phyloP scores from a whole-genome alignment of 768 basidiomycete genomes.

The Agaricus blazei region DNA sequence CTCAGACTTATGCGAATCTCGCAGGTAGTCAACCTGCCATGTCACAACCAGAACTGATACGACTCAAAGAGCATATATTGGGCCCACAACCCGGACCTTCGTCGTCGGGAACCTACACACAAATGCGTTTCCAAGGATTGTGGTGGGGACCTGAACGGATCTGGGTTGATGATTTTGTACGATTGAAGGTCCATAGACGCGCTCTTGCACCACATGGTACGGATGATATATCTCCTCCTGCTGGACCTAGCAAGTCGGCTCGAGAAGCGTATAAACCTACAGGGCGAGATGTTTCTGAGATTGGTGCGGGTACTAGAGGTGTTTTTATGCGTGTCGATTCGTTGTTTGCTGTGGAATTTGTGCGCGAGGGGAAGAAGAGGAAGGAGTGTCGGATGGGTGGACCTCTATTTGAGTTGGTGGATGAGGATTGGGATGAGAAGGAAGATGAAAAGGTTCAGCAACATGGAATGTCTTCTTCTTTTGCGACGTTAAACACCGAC shows the following conservation, averaged over 20 bases:
- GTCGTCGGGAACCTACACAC: constrained; percentile 17
- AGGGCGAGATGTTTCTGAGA: constrained; percentile 21
- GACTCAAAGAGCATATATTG: not conserved
- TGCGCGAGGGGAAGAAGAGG: constrained; percentile 34
- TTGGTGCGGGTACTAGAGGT: constrained; percentile 58
- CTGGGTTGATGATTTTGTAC: constrained; percentile 81
- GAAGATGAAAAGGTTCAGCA: constrained; percentile 11
- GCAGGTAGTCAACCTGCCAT: constrained; percentile 3
- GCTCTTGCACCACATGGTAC: constrained; percentile 66
- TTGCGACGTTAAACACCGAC: not conserved
- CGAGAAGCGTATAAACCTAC: constrained; percentile 19
- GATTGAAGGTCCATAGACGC: constrained; percentile 64
- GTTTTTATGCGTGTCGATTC: constrained; percentile 70
- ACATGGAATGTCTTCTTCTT: not conserved
- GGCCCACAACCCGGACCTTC: constrained; percentile 8
- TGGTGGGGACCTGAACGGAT: constrained; percentile 92
- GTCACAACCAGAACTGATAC: not conserved
- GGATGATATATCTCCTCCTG: constrained; percentile 52
- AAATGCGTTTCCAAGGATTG: constrained; percentile 68
- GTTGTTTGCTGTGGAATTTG: constrained; percentile 57
- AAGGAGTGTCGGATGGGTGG: constrained; percentile 70
- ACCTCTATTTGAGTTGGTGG: constrained; percentile 74
- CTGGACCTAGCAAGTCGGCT: constrained; percentile 45
- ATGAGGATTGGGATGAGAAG: constrained; percentile 61
- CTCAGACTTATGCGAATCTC: constrained; percentile 8